Evolutionary conservation across 495 filamentous ascomycete genomes (phyloP).

Genomic region (Tuber indicum): DNA sequence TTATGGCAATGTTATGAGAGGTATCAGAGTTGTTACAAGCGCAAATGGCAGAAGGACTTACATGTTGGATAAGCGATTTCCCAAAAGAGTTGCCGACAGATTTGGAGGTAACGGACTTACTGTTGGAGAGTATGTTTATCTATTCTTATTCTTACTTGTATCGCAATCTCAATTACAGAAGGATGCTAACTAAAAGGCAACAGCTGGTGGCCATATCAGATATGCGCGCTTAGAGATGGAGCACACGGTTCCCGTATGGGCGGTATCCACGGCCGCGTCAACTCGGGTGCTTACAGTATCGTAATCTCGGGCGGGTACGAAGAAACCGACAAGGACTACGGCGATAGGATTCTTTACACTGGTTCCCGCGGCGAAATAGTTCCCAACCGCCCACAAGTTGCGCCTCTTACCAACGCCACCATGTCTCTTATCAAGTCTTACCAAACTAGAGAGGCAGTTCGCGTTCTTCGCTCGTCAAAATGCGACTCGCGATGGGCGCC

Average conservation of each 20-base stretch:
- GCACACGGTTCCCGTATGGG: constrained; percentile 47
- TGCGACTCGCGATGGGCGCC: constrained; percentile 40
- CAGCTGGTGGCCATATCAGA: constrained; percentile 51
- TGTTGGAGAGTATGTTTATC: constrained; percentile 42
- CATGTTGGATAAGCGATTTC: constrained; percentile 38
- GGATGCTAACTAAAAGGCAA: not conserved
- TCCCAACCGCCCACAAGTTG: constrained; percentile 12
- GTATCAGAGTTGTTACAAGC: constrained; percentile 34
- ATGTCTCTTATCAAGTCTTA: constrained; percentile 43
- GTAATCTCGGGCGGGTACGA: constrained; percentile 46
- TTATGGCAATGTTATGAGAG: constrained; percentile 43
- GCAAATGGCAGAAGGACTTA: constrained; percentile 27
- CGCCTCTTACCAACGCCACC: constrained; percentile 41
- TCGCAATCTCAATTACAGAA: not conserved
- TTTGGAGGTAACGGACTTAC: constrained; percentile 48
- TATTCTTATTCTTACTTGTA: not conserved
- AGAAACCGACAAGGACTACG: constrained; percentile 47
- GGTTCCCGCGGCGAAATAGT: constrained; percentile 42
- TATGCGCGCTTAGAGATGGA: constrained; percentile 48
- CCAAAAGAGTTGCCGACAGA: constrained; percentile 34
- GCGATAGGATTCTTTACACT: constrained; percentile 48
- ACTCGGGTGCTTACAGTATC: constrained; percentile 48
- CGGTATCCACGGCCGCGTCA: constrained; percentile 47
- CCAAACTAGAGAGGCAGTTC: constrained; percentile 41
- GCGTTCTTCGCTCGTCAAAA: constrained; percentile 46